Evolutionary conservation across 768 basidiomycete genomes (phyloP).

Genomic region (Coprinopsis cinerea): DNA sequence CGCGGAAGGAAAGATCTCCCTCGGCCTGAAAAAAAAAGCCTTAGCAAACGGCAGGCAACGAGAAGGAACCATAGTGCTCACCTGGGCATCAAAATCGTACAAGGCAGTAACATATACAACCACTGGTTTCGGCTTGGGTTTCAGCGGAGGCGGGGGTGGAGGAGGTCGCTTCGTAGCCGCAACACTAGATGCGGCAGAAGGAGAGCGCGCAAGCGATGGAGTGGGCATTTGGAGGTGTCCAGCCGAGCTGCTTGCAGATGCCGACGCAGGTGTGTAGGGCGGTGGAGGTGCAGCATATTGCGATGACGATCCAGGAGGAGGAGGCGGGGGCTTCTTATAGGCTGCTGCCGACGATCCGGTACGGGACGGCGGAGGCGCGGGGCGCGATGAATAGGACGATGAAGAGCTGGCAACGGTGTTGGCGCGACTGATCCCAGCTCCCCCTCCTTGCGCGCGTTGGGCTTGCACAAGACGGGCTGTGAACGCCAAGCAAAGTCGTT

Average conservation of each 20-base stretch:
- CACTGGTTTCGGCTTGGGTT: constrained; percentile 63
- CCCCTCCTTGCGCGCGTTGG: constrained; percentile 27
- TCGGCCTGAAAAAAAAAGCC: constrained; percentile 52
- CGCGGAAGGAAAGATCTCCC: constrained; percentile 85
- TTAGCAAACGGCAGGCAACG: background rate
- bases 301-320: constrained; percentile 34
- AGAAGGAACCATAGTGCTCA: constrained; percentile 20
- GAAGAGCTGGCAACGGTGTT: constrained; percentile 28
- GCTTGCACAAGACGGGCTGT: constrained; percentile 66
- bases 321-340: constrained; percentile 50
- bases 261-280: constrained; percentile 25
- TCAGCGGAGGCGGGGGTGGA: constrained; percentile 88
- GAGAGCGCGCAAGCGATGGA: background rate
- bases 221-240: background rate
- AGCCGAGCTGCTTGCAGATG: background rate
- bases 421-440: constrained; percentile 25
- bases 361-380: constrained; percentile 35
- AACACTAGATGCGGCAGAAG: constrained; percentile 16
- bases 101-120: constrained; percentile 82
- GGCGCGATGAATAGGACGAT: constrained; percentile 27
- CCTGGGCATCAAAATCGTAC: constrained; percentile 93
- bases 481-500: constrained; percentile 1
- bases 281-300: constrained; percentile 24
- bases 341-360: constrained; percentile 24
- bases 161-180: constrained; percentile 64